These are phyloP conservation scores for Spencermartinsiella ligniputridi DNA, from an alignment of 1,139 yeast species.

Conservation along the genomic window DNA sequence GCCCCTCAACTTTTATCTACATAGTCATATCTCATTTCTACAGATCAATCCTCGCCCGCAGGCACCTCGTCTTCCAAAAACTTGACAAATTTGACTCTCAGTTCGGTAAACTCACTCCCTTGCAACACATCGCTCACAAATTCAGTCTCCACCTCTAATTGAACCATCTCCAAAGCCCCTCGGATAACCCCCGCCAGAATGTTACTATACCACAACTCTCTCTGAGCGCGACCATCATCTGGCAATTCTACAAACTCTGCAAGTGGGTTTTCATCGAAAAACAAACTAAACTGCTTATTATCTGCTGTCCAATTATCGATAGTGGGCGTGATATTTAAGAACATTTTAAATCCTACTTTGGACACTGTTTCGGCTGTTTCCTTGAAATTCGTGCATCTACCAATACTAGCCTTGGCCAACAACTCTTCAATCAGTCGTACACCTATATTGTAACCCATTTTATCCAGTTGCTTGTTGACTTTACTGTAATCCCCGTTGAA, in stretches of 20 bases:
- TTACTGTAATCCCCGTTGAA: conserved; percentile 66
- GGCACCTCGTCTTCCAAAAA: conserved; percentile 92
- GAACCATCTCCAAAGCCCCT: conserved; percentile 96
- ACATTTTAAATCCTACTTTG: conserved; percentile 86
- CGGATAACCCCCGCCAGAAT: conserved; percentile 83
- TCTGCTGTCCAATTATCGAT: conserved; percentile 76
- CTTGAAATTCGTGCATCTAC: conserved; percentile 71
- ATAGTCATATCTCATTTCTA: too few species aligned
- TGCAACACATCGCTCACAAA: conserved; percentile 77
- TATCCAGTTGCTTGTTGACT: conserved; percentile 79
- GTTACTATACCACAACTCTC: conserved; percentile 89
- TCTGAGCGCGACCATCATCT: conserved; percentile 60
- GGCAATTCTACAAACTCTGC: conserved; percentile 96
- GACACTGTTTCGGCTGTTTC: conserved; percentile 87
- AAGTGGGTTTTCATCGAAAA: conserved; percentile 81
- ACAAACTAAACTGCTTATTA: conserved; percentile 66
- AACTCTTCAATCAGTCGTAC: conserved; percentile 88
- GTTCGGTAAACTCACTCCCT: conserved; percentile 80
- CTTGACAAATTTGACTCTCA: conserved; percentile 64
- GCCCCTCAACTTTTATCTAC: too few species aligned
- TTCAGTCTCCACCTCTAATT: conserved; percentile 78
- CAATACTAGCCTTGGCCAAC: conserved; percentile 77
- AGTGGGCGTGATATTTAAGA: conserved; percentile 74
- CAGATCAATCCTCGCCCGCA: conserved; percentile 86
- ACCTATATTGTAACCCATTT: conserved; percentile 96